Base-by-base conservation (phyloP, 192 early-diverging fungal genomes). In the Podila minutissima region DNA sequence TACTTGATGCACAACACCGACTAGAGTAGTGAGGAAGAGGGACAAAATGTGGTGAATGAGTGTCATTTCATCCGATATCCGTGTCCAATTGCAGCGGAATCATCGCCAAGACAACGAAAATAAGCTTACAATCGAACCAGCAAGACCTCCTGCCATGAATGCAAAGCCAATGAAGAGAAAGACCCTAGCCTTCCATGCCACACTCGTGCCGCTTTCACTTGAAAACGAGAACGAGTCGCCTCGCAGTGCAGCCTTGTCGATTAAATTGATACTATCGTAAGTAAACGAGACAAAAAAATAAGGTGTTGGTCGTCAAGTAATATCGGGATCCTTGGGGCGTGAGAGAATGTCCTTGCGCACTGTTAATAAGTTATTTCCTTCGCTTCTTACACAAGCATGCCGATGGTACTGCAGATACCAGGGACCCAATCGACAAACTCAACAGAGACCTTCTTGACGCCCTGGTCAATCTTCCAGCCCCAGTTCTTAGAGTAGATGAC, bases 391-490 rank as follows among this genome's bases (percentile, higher is more conserved):
- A 90, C 74, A 67, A 90, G 74, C 88, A 90, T 87, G 63, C 89
- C 89, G 31, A 90, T 58, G 5, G 88, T 86, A 22, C 86, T 85
- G 9, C 86, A 72, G 64, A 90, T 87, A 32, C 89, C 89, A 35
- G 85, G 83, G 20, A 88, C 84, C 89, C 89, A 90, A 51, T 90
- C 89, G 22, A 86, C 89, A 70, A 90, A 88, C n/a, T 84, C 85
- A 51, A 88, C 83, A 17, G 31, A 65, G 15, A 83, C 72, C 13
- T 66, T 50, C 33, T 81, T 70, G n/a, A 62, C 60, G 9, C 75
- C 58, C 0, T 73, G 50, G 29, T 61, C 49, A 50, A 55, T 26
- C 11, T 55, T 55, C 53, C 51, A 49, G 46, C 67, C 66, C 60
- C 63, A 81, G 71, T 81, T 81, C 63, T 81, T 81, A 35, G 87